These are phyloP conservation scores for Aspergillus viridinutans DNA, from an alignment of 2,329 filamentous ascomycete genomes.

Conservation along the genomic window DNA sequence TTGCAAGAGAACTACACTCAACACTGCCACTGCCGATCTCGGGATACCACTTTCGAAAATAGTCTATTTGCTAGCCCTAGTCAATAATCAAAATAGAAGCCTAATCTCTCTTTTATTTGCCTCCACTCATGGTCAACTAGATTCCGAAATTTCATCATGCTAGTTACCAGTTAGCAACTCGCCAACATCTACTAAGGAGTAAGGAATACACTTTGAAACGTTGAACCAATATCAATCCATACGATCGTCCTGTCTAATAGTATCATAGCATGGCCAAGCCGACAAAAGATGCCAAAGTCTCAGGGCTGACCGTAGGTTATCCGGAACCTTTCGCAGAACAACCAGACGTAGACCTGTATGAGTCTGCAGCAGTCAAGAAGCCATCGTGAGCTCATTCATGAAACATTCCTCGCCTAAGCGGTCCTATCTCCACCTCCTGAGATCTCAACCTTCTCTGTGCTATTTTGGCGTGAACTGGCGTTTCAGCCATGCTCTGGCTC, in stretches of 20 bases:
- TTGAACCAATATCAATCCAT: neutral
- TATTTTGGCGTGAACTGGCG: conserved; percentile 14
- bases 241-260: neutral
- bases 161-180: neutral
- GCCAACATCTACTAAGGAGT: neutral
- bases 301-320: no score
- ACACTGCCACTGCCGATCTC: conserved; percentile 30
- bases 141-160: neutral
- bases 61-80: neutral
- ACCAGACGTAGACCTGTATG: neutral
- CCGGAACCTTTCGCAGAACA: no score
- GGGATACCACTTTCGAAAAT: conserved; percentile 14
- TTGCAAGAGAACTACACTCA: neutral
- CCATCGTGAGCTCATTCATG: conserved; percentile 23
- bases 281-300: neutral
- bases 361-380: neutral
- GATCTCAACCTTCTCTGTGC: conserved; percentile 8
- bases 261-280: neutral
- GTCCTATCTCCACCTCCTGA: conserved; percentile 5
- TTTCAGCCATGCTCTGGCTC: conserved; percentile 18
- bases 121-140: neutral
- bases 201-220: neutral
- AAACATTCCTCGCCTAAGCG: neutral
- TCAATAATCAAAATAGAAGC: conserved; percentile 10
- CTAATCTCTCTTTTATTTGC: conserved; percentile 14